phyloP scores from a whole-genome alignment of 2,329 filamentous ascomycete genomes.

The Fusarium albidum region DNA sequence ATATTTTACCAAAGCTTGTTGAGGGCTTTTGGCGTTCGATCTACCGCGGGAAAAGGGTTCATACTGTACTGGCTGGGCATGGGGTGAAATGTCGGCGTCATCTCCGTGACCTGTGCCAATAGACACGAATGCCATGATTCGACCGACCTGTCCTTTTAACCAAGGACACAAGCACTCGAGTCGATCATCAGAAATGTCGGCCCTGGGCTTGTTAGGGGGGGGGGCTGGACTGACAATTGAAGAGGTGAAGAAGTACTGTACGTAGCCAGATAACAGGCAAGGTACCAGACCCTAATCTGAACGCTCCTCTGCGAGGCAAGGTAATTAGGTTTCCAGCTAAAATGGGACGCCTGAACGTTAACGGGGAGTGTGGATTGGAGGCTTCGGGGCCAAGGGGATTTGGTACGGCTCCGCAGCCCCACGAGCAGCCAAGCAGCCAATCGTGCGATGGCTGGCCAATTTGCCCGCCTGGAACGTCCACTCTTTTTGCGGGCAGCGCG shows the following conservation, averaged over 20 bases:
- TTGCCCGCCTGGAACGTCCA: slow-evolving; percentile 28
- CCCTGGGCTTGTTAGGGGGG: slow-evolving; percentile 11
- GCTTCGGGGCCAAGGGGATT: slow-evolving; percentile 30
- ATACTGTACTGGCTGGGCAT: slow-evolving; percentile 10
- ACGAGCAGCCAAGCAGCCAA: slow-evolving; percentile 13
- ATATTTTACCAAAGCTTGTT: slow-evolving; percentile 20
- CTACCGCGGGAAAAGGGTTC: slow-evolving; percentile 4
- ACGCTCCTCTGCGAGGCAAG: neutral
- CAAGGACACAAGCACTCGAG: neutral
- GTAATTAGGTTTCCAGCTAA: slow-evolving; percentile 36
- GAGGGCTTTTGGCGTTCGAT: slow-evolving; percentile 10
- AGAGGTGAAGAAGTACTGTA: too few species aligned
- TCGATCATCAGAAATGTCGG: slow-evolving; percentile 3
- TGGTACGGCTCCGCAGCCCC: slow-evolving; percentile 29
- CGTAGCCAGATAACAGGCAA: too few species aligned
- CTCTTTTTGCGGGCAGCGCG: slow-evolving; percentile 15
- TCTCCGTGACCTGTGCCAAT: slow-evolving; percentile 4
- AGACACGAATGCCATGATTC: slow-evolving; percentile 1
- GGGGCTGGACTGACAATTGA: slow-evolving; percentile 32
- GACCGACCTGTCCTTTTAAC: neutral
- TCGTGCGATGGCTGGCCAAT: slow-evolving; percentile 22
- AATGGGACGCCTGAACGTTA: slow-evolving; percentile 28
- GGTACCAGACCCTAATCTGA: slow-evolving; percentile 18
- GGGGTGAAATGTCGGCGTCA: slow-evolving; percentile 11
- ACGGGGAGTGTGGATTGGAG: slow-evolving; percentile 25